Conservation (phyloP, 1,139 yeast genomes). For the Nakaseomyces uthaithaninus region DNA sequence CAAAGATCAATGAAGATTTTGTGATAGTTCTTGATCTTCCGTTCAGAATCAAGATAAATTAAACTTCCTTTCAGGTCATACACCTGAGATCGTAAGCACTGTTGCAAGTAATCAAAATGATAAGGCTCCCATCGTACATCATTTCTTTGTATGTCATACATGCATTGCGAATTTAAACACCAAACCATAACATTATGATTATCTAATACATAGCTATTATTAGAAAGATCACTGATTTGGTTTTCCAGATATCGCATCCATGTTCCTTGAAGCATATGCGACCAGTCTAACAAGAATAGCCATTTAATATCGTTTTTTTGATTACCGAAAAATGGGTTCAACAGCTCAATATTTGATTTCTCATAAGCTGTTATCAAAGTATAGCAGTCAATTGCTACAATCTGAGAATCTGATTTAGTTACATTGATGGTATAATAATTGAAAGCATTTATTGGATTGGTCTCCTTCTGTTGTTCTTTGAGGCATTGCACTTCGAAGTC, state of each 20-base stretch:
- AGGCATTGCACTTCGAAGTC: background rate
- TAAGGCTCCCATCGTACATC: constrained; percentile 18
- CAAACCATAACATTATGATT: constrained; percentile 9
- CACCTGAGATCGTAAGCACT: constrained; percentile 17
- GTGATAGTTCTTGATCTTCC: constrained; percentile 1
- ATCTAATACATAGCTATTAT: constrained; percentile 9
- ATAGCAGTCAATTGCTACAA: background rate
- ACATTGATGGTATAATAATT: background rate
- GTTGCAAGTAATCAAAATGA: constrained; percentile 22
- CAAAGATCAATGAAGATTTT: background rate
- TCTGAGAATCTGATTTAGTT: background rate
- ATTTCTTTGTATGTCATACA: constrained; percentile 16
- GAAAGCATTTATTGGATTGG: background rate
- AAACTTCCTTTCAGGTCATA: constrained; percentile 13
- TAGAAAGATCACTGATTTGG: constrained; percentile 8
- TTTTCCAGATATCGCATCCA: constrained; percentile 14
- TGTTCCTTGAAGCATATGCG: constrained; percentile 13
- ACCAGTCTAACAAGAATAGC: constrained; percentile 22
- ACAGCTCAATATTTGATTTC: background rate
- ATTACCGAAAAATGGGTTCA: constrained; percentile 5
- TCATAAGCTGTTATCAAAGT: constrained; percentile 1
- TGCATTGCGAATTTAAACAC: constrained; percentile 15
- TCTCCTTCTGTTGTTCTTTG: background rate
- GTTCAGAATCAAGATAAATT: constrained; percentile 12
- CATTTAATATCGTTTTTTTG: constrained; percentile 10